Evolutionary conservation across 23 red algal species (phyloP).

Genomic region (Agarophyton chilense): DNA sequence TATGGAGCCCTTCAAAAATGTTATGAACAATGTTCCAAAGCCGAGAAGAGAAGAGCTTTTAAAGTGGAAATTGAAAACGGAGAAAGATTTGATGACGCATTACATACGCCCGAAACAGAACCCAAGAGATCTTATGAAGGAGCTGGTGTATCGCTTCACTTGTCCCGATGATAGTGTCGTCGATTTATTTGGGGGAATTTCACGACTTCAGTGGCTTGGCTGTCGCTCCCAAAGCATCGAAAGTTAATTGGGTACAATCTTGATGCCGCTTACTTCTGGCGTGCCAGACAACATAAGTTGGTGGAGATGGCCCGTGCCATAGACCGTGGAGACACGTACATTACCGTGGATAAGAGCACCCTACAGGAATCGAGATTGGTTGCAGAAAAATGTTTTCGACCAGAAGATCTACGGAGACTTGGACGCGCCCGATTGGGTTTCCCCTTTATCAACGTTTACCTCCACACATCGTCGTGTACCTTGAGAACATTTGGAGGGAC

Average conservation of each 20-base stretch:
- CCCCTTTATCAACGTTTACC: too few species aligned
- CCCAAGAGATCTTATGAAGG: slow-evolving; percentile 8
- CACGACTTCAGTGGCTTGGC: slow-evolving; percentile 15
- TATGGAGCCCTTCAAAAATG: background rate
- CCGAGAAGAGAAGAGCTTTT: background rate
- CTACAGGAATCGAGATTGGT: too few species aligned
- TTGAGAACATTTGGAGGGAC: too few species aligned
- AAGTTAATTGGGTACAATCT: slow-evolving; percentile 32
- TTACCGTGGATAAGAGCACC: slow-evolving; percentile 3
- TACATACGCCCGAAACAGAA: slow-evolving; percentile 40
- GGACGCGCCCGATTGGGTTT: too few species aligned
- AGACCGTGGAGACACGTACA: background rate
- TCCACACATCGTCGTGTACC: too few species aligned
- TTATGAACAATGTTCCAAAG: background rate
- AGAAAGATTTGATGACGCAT: background rate
- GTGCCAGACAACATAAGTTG: background rate
- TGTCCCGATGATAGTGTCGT: slow-evolving; percentile 13
- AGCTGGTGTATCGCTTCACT: slow-evolving; percentile 30
- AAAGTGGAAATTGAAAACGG: background rate
- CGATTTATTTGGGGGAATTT: slow-evolving; percentile 35
- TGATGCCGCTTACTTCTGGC: slow-evolving; percentile 7
- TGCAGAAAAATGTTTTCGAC: too few species aligned
- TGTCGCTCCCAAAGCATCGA: slow-evolving; percentile 3
- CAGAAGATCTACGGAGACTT: too few species aligned
- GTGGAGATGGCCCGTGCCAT: background rate